Conservation (phyloP, 805 yeast species). For the Candida ovalis region DNA sequence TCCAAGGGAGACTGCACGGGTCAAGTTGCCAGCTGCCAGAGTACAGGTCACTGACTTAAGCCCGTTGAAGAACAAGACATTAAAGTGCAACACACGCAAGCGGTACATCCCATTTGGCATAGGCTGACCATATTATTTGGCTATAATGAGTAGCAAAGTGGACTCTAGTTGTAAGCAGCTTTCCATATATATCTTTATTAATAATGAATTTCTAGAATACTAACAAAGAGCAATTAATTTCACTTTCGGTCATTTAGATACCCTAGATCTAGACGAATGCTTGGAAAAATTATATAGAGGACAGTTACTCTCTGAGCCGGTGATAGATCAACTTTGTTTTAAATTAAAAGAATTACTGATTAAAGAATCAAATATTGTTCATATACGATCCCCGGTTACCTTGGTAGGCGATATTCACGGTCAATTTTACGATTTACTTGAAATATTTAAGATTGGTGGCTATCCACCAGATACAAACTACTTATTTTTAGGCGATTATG, state of each 20-base stretch:
- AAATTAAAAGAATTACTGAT: constrained; percentile 79
- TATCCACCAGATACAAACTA: constrained; percentile 91
- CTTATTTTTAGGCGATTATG: constrained; percentile 91
- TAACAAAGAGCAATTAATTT: too few relatives aligned
- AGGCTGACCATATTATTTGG: too few relatives aligned
- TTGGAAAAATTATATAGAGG: constrained; percentile 61
- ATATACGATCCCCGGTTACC: constrained; percentile 81
- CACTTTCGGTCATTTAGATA: constrained; percentile 11
- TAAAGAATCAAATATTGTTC: constrained; percentile 81
- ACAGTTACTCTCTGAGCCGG: constrained; percentile 65
- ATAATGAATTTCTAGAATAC: too few relatives aligned
- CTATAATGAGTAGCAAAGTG: background rate
- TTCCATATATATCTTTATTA: too few relatives aligned
- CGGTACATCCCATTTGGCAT: too few relatives aligned
- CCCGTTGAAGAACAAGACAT: too few relatives aligned
- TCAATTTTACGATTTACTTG: constrained; percentile 89
- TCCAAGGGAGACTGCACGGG: too few relatives aligned
- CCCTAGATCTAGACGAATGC: constrained; percentile 63
- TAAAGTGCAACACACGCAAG: too few relatives aligned
- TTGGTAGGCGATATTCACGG: constrained; percentile 98
- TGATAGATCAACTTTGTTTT: constrained; percentile 69
- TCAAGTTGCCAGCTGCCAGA: too few relatives aligned
- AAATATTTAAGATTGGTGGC: constrained; percentile 92
- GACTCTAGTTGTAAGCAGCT: background rate
- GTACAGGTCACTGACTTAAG: too few relatives aligned